Base-by-base conservation (phyloP, 2,329 filamentous ascomycete genomes). In the Diaporthe vexans region DNA sequence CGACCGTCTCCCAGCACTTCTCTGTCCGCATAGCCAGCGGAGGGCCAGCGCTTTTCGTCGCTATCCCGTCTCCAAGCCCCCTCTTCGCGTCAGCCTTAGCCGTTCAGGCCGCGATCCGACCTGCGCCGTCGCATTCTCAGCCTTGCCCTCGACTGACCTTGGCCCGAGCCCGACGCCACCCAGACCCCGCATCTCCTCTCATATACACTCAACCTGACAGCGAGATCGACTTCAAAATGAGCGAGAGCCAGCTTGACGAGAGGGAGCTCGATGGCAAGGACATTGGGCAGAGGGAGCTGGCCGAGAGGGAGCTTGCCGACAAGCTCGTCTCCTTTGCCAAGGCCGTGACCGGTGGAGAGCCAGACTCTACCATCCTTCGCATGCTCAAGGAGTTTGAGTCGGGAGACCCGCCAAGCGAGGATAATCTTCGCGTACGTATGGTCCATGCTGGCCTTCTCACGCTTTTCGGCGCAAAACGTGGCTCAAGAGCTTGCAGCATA, bases 331-430 rank as follows among this genome's bases (percentile, higher is more conserved):
- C 94, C 57, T 87, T 88, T 61, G 91, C 92, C 73, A 94, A 94
- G 80, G 70, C 70, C 11, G 70, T 72, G 46, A 63, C 57, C 10
- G 48, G 48, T 7, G 33, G 57, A n/a, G 94, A 97, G 80, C 91
- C 95, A 6, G 81, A 94, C 35, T 85, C 92, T 54, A 93, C 91
- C 75, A 89, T 97, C 68, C 86, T 97, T 72, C 88, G 89, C 70
- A 88, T 98, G 76, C 87, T 99, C 71, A 92, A 93, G 79, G 91
- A 92, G 68, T 88, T 98, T 52, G 94, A 96, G 85, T 92, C 92
- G 80, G 94, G 94, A 76, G 92, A 96, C 48, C 90, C 91, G 61
- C 94, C 95, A 13, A 97, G 94, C 3, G 97, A 99, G 85, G 95
- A 98, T 78, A 90, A 98, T 79, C 88, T 99, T 77, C 92, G 96